phyloP scores from a whole-genome alignment of 2,329 filamentous ascomycete species.

The Aureobasidium mangrovei region DNA sequence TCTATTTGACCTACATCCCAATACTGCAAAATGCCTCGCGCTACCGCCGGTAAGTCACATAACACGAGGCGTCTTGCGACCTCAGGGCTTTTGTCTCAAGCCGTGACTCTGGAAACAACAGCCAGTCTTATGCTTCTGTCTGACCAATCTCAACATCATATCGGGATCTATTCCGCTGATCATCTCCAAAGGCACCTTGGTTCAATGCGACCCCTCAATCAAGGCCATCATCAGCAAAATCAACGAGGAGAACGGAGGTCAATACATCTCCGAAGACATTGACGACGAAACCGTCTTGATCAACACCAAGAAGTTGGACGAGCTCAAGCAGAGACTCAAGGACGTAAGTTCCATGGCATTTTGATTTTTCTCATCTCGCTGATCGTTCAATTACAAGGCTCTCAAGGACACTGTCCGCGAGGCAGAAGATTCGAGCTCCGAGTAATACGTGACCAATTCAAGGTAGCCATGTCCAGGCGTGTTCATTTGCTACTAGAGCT shows the following conservation, averaged over 20 bases:
- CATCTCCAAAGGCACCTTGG: conserved; percentile 51
- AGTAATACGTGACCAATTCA: conserved; percentile 18
- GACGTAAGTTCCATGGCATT: conserved; percentile 39
- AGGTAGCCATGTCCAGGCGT: too few species aligned
- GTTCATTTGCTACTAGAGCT: neutral
- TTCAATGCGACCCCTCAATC: conserved; percentile 79
- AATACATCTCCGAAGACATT: conserved; percentile 70
- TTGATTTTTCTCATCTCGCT: too few species aligned
- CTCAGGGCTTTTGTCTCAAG: too few species aligned
- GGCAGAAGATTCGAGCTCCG: conserved; percentile 30
- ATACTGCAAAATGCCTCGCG: conserved; percentile 20
- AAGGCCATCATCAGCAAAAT: conserved; percentile 77
- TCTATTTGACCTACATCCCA: neutral
- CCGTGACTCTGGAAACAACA: too few species aligned
- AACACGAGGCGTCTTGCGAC: neutral
- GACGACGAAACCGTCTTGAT: conserved; percentile 69
- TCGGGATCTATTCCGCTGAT: neutral
- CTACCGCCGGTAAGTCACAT: conserved; percentile 18
- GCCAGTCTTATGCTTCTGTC: too few species aligned
- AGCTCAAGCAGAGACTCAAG: conserved; percentile 61
- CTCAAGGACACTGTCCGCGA: conserved; percentile 31
- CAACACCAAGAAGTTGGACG: conserved; percentile 61
- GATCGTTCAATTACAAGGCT: conserved; percentile 18
- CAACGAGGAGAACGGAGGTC: conserved; percentile 55
- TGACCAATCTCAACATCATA: too few species aligned